Evolutionary conservation across 106 monocot species (phyloP).

Genomic region (Cymbidium sinense): DNA sequence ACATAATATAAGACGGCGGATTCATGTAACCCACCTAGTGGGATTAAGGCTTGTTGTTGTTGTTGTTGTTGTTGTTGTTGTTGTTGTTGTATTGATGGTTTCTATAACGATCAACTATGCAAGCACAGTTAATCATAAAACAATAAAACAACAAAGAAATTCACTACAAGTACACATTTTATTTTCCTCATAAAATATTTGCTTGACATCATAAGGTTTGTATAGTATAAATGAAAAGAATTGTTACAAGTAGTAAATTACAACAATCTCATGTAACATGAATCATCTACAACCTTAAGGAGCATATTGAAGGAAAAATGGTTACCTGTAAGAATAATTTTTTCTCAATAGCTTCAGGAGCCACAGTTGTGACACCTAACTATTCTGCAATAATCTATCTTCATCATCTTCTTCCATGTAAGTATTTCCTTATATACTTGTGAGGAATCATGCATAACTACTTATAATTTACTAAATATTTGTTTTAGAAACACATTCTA

Average conservation of each 20-base stretch:
- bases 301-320: conserved; percentile 1
- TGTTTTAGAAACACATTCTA: background rate
- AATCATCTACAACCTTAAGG: background rate
- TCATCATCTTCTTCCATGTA: conserved; percentile 66
- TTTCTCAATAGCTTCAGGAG: conserved; percentile 72
- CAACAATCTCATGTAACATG: background rate
- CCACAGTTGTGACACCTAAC: conserved; percentile 74
- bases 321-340: conserved; percentile 56
- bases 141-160: background rate
- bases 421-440: background rate
- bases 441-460: background rate
- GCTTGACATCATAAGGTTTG: background rate
- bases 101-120: background rate
- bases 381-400: conserved; percentile 53
- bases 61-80: too few relatives aligned
- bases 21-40: too few relatives aligned
- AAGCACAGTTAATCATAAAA: background rate
- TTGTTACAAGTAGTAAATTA: background rate
- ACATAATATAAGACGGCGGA: too few relatives aligned
- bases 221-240: background rate
- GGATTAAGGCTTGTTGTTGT: too few relatives aligned
- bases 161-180: background rate
- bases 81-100: too few relatives aligned
- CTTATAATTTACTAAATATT: background rate
- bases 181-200: background rate